A percentile compares a stretch with the other conserved stretches of the same genome.
Conservation (phyloP, 2,329 filamentous ascomycete species). For the Acrodontium crateriforme region DNA sequence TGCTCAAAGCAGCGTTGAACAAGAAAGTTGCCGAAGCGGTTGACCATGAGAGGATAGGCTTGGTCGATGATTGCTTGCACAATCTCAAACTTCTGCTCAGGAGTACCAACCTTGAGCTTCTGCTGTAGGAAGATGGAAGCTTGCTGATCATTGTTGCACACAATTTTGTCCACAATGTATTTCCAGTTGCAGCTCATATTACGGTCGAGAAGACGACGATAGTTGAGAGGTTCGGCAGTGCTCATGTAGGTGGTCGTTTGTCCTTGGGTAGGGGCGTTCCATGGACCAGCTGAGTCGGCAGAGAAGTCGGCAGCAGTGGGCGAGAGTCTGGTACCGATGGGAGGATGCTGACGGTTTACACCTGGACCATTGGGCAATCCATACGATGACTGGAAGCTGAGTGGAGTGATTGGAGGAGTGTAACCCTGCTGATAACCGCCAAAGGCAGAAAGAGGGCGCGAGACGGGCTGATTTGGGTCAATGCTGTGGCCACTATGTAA, state of each 20-base stretch:
- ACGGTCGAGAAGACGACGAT: slow-evolving; percentile 84
- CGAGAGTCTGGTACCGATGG: slow-evolving; percentile 29
- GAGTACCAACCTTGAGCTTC: slow-evolving; percentile 91
- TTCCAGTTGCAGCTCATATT: slow-evolving; percentile 98
- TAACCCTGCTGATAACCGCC: slow-evolving; percentile 7
- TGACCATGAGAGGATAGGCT: slow-evolving; percentile 92
- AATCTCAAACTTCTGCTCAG: slow-evolving; percentile 93
- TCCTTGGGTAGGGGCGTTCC: slow-evolving; percentile 2
- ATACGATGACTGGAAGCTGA: slow-evolving; percentile 12
- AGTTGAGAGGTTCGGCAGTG: slow-evolving; percentile 86
- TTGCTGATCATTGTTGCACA: slow-evolving; percentile 98
- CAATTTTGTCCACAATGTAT: slow-evolving; percentile 98
- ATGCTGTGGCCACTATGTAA: background rate
- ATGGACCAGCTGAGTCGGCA: slow-evolving; percentile 15
- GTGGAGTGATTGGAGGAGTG: slow-evolving; percentile 18
- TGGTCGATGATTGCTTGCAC: slow-evolving; percentile 92
- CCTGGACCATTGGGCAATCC: slow-evolving; percentile 5
- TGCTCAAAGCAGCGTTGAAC: slow-evolving; percentile 99
- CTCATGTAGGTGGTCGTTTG: slow-evolving; percentile 49
- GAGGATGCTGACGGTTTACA: slow-evolving; percentile 9
- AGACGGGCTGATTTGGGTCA: slow-evolving; percentile 1
- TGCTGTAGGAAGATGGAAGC: slow-evolving; percentile 98
- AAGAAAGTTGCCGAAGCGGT: slow-evolving; percentile 95
- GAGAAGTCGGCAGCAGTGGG: slow-evolving; percentile 35
- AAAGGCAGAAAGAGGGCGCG: slow-evolving; percentile 4